A percentile compares a stretch with the other conserved stretches of the same genome.
These are phyloP conservation scores for Scheffersomyces insectosa DNA, from an alignment of 1,139 yeast species.

Conservation along the genomic window DNA sequence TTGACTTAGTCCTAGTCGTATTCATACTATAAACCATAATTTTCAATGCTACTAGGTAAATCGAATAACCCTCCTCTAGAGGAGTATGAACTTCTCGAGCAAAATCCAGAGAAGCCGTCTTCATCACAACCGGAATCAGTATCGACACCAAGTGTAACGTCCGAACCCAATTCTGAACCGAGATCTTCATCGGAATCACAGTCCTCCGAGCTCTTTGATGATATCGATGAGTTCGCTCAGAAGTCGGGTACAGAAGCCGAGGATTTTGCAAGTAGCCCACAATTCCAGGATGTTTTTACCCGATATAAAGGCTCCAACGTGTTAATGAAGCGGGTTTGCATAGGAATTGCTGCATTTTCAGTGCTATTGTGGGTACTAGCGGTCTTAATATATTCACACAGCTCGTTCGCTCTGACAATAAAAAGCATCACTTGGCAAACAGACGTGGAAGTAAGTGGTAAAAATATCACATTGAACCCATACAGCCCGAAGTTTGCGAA, in stretches of 20 bases:
- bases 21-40: too few relatives aligned
- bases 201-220: slow-evolving; percentile 32
- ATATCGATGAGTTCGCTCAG: slow-evolving; percentile 21
- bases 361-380: slow-evolving; percentile 29
- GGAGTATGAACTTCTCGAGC: slow-evolving; percentile 27
- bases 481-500: slow-evolving; percentile 30
- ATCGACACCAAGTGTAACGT: background rate
- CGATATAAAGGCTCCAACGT: slow-evolving; percentile 18
- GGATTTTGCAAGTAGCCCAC: slow-evolving; percentile 26
- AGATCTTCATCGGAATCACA: slow-evolving; percentile 10
- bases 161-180: background rate
- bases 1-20: too few relatives aligned
- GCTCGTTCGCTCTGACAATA: slow-evolving; percentile 21
- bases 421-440: slow-evolving; percentile 30
- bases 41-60: too few relatives aligned
- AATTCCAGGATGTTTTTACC: slow-evolving; percentile 24
- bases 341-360: slow-evolving; percentile 2
- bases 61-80: slow-evolving; percentile 10
- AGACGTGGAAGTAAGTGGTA: slow-evolving; percentile 24
- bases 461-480: slow-evolving; percentile 33
- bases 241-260: slow-evolving; percentile 13
- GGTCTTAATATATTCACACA: slow-evolving; percentile 32
- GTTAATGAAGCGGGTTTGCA: slow-evolving; percentile 9
- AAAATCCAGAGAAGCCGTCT: slow-evolving; percentile 2
- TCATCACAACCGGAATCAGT: background rate